Conservation (phyloP, 208 protist species). For the Ichthyophonus hoferi region DNA sequence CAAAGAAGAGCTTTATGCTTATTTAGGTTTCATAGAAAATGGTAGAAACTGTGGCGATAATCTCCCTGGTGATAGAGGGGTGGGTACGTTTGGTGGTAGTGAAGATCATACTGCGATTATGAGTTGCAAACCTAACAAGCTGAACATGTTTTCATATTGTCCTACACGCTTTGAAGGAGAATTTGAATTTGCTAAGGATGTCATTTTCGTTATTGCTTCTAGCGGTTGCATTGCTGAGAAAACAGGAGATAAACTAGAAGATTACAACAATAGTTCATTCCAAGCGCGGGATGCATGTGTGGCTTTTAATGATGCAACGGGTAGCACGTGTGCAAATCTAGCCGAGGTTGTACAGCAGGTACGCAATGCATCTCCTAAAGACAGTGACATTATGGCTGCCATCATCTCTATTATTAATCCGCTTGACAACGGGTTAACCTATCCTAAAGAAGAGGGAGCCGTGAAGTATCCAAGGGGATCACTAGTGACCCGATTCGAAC, state of each 20-base stretch:
- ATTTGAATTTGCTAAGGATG: neutral
- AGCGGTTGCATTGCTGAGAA: constrained; percentile 21
- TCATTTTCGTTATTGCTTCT: constrained; percentile 7
- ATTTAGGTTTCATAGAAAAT: constrained; percentile 29
- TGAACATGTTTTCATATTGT: neutral
- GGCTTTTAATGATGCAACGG: neutral
- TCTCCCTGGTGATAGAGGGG: constrained; percentile 2
- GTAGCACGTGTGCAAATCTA: neutral
- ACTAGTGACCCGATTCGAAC: constrained; percentile 1
- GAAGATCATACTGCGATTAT: constrained; percentile 26
- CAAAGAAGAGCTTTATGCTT: neutral
- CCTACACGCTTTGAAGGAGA: neutral
- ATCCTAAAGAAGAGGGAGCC: neutral
- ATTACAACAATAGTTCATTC: constrained; percentile 15
- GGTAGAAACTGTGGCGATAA: neutral
- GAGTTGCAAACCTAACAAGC: constrained; percentile 6
- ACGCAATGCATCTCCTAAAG: neutral
- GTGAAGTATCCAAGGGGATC: neutral
- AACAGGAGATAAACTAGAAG: constrained; percentile 12
- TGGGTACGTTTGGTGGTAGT: constrained; percentile 18
- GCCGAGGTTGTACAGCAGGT: neutral
- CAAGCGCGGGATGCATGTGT: neutral
- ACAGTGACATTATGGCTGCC: neutral
- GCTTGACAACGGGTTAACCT: neutral
- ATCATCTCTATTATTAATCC: neutral